Evolutionary conservation across 768 basidiomycete genomes (phyloP).

Genomic region (Lactarius evosmus): DNA sequence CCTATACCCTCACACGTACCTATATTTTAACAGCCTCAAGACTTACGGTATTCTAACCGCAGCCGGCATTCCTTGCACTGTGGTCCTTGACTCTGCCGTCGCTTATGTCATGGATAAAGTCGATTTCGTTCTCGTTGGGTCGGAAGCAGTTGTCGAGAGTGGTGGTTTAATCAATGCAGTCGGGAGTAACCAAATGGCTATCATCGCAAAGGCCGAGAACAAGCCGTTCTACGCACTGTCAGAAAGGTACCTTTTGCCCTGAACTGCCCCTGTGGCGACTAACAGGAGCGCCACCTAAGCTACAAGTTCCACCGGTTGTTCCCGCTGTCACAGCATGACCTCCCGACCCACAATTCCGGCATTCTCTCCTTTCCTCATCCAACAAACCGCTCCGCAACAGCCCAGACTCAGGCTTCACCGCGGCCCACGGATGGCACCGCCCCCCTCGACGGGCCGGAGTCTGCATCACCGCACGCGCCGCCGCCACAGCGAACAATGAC

Average conservation of each 20-base stretch:
- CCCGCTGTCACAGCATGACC: conserved; percentile 87
- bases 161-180: conserved; percentile 91
- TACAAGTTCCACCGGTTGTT: conserved; percentile 98
- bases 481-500: conserved; percentile 55
- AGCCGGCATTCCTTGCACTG: conserved; percentile 91
- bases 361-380: conserved; percentile 65
- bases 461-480: conserved; percentile 29
- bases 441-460: conserved; percentile 20
- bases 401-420: conserved; percentile 9
- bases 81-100: conserved; percentile 94
- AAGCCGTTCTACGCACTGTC: conserved; percentile 97
- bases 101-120: conserved; percentile 97
- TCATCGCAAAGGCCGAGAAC: conserved; percentile 89
- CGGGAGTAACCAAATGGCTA: conserved; percentile 94
- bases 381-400: conserved; percentile 17
- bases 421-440: conserved; percentile 9
- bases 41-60: conserved; percentile 85
- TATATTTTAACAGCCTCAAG: conserved; percentile 59
- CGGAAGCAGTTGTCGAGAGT: conserved; percentile 97
- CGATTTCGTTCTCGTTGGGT: conserved; percentile 93
- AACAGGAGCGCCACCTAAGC: conserved; percentile 40
- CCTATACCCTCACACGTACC: conserved; percentile 11
- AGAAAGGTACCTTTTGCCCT: conserved; percentile 56
- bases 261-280: neutral
- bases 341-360: conserved; percentile 74